Evolutionary conservation across 192 early-diverging fungal genomes (phyloP).

Genomic region (Oehlia diaphana): DNA sequence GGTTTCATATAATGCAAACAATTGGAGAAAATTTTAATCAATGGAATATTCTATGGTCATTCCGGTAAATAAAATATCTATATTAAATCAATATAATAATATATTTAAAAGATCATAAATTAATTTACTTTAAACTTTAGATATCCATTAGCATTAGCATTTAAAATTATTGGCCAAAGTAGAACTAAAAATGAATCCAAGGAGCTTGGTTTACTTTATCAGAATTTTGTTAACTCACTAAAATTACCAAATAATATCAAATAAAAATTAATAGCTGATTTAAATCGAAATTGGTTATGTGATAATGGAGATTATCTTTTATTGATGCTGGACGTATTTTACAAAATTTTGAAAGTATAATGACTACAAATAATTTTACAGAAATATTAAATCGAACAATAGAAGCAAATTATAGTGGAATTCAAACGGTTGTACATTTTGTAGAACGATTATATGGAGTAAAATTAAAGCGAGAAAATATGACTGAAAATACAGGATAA

Average conservation of each 20-base stretch:
- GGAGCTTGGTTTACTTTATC: background rate
- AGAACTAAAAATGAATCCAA: background rate
- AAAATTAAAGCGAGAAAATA: background rate
- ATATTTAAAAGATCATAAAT: no score
- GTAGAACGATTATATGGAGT: constrained; percentile 12
- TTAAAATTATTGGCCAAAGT: background rate
- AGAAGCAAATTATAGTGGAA: background rate
- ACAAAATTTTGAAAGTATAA: no score
- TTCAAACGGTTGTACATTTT: background rate
- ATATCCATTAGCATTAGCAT: background rate
- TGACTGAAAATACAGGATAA: background rate
- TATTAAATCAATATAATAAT: background rate
- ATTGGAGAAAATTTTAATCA: background rate
- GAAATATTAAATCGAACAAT: constrained; percentile 10
- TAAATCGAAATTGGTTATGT: background rate
- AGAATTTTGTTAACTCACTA: constrained; percentile 7
- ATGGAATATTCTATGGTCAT: background rate
- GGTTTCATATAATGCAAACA: background rate
- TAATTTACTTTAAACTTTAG: no score
- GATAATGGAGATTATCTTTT: background rate
- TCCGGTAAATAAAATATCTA: background rate
- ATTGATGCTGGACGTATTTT: no score
- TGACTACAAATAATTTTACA: constrained; percentile 7
- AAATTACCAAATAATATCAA: background rate
- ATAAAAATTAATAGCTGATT: background rate